Base-by-base conservation (phyloP, 2,329 filamentous ascomycete species). In the Neonectria hederae region DNA sequence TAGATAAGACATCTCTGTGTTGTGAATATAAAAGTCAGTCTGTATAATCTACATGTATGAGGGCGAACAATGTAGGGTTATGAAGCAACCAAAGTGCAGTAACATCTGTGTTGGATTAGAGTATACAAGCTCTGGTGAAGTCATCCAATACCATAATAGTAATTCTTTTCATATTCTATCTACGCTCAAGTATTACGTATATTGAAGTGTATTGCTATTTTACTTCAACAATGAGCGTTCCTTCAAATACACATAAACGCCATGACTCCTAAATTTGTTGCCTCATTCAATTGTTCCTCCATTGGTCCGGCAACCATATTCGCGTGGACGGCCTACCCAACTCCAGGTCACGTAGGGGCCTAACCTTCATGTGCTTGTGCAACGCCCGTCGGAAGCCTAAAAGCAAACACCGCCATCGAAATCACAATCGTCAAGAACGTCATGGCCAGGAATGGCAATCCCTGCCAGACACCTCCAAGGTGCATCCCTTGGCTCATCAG, bases 381-480 rank as follows among this genome's bases (percentile, higher is more conserved):
- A 21, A 68, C 49, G 2, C 66, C 69, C 4, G 22, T 26, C 0
- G 77, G 76, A 5, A 78, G 42, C 54, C 65, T 73, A n/a, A 76
- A 75, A 0, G 54, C 19, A 53, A 76, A 78, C 9, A 82, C 64
- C 2, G 81, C 69, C 1, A 59, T 42, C 4, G 76, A 72, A 0
- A 76, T 73, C 1, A 75, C 40, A 4, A 69, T 19, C 0, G 78
- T 77, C 48, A 83, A 69, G 2, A 70, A 49, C 0, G 78, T 78
- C 0, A 81, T 73, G 2, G 77, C 73, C 13, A 83, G 67, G 57
- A 83, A 87, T 0, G 85, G 84, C 65, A 88, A 69, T 0, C 85
- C 86, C 30, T 82, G 76, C 81, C 81, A 86, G 0, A 68, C 59
- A 0, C 82, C 84, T 1, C 85, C 85, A 1, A 82, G 49, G 11